A percentile compares a stretch with the other conserved stretches of the same genome.
Conservation (phyloP, 164 flowering plant genomes). For the Buxus sempervirens region DNA sequence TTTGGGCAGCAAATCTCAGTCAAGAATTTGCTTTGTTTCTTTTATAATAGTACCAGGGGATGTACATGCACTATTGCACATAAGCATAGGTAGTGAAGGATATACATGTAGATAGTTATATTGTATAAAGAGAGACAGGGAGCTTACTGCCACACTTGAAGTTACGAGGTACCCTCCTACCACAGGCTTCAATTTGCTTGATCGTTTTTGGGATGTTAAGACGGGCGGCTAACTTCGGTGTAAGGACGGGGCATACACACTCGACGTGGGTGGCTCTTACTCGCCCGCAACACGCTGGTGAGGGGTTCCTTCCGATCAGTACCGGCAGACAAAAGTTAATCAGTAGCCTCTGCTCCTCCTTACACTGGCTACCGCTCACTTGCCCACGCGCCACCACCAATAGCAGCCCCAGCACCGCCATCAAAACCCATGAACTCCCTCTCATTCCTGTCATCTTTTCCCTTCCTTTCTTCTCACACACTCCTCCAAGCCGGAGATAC, state of each 20-base stretch:
- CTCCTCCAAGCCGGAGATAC: no score
- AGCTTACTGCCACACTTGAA: no score
- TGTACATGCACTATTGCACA: no score
- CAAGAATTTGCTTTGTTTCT: no score
- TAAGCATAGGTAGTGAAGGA: not conserved
- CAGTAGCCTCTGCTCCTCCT: conserved; percentile 1
- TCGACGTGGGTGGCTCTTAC: conserved; percentile 12
- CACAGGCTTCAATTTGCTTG: conserved; percentile 6
- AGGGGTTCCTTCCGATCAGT: conserved; percentile 3
- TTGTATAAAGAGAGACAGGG: not conserved
- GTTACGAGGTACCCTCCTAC: conserved; percentile 13
- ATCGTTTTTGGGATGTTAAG: not conserved
- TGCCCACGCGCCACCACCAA: not conserved
- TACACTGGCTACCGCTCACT: conserved; percentile 12
- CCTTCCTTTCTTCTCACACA: no score
- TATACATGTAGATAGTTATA: not conserved
- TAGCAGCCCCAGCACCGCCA: no score
- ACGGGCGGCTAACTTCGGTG: conserved; percentile 14
- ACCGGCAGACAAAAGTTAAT: conserved; percentile 6
- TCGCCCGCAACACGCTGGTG: conserved; percentile 9
- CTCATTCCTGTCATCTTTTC: no score
- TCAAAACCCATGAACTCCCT: no score
- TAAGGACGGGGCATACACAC: conserved; percentile 12
- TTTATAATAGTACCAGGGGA: no score
- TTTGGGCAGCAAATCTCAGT: no score